Evolutionary conservation across 331 rosid genomes (phyloP), one percentile per base, ranked within the genome.

Genomic region (Prunus yedoensis): DNA sequence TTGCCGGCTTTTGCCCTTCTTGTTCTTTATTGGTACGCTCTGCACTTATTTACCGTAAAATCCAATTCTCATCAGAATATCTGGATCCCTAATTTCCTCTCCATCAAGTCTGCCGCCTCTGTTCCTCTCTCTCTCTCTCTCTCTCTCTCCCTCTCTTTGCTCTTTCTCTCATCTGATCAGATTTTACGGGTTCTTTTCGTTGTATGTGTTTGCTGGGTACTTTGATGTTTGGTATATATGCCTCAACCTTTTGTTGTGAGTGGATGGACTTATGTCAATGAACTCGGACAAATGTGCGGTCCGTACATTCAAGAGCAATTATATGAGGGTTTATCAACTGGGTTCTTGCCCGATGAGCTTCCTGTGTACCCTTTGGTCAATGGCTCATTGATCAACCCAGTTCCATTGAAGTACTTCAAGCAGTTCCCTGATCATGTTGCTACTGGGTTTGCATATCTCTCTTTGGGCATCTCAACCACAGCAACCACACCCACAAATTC

Each of bases 211-310:
- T 23, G 66, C 38, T 62, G 43, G 45, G 12, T 17, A 28, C 2
- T 62, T 30, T 61, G 43, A 61, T 61, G 45, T 14, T 15, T 30
- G 67, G 7, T 30, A 30, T 62, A 75, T 60, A 38, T 52, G 51
- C 66, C 76, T 51, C 30, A 85, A 11, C 77, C 90, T 73, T 72
- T 81, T 79, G 78, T 74, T 78, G 97, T 83, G 78, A 92, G 89
- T 82, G 97, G 97, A 78, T 95, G 99, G 99, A 92, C 86, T 97
- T 95, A 95, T 81, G 90, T 90, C 68, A 95, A 95, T 72, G 97
- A 90, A 78, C 80, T 81, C 27, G 97, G 94, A 52, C 91, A 92
- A 77, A 92, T 95, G 99, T 95, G 97, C 32, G 99, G 99, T 77
- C 99, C 99, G 41, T 95, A 95, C 75, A 87, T 92, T 59, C 88